Percentiles rank a stretch among this genome's conserved stretches.
Evolutionary conservation across 768 basidiomycete genomes (phyloP).

Genomic region (Tulasnella sp.): DNA sequence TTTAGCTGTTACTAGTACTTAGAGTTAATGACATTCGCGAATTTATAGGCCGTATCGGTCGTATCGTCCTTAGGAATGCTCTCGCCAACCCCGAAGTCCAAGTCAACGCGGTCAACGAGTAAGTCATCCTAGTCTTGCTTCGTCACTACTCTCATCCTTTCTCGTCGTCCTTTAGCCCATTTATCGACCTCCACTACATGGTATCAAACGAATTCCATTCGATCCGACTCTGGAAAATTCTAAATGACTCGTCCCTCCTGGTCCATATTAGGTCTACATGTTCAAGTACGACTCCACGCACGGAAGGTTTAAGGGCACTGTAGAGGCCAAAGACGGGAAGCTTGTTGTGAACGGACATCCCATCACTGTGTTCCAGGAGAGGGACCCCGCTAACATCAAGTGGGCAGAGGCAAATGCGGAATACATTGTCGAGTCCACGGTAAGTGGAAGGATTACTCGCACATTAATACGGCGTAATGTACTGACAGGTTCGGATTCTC

Average conservation of each 20-base stretch:
- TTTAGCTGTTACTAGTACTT: neutral
- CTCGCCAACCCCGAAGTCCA: slow-evolving; percentile 61
- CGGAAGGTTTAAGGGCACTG: slow-evolving; percentile 73
- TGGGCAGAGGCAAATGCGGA: slow-evolving; percentile 77
- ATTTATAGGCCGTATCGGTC: slow-evolving; percentile 87
- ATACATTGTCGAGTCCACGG: slow-evolving; percentile 95
- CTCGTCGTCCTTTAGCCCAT: too few species aligned
- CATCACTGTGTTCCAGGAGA: slow-evolving; percentile 72
- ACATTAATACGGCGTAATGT: neutral
- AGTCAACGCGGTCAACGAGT: slow-evolving; percentile 96
- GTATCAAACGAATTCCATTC: slow-evolving; percentile 33
- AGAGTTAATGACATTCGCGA: neutral
- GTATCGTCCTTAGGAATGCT: slow-evolving; percentile 95
- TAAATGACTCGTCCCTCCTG: neutral
- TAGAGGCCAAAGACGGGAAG: slow-evolving; percentile 69
- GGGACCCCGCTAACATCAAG: slow-evolving; percentile 73
- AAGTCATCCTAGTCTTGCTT: slow-evolving; percentile 27
- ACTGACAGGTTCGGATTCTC: neutral
- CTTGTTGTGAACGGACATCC: slow-evolving; percentile 72
- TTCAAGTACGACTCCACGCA: slow-evolving; percentile 96
- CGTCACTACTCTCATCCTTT: slow-evolving; percentile 1
- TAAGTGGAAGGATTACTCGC: slow-evolving; percentile 30
- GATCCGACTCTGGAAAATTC: neutral
- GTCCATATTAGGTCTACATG: slow-evolving; percentile 70
- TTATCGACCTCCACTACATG: slow-evolving; percentile 97